Conservation (phyloP, 768 basidiomycete genomes). For the Mycena alexandri region DNA sequence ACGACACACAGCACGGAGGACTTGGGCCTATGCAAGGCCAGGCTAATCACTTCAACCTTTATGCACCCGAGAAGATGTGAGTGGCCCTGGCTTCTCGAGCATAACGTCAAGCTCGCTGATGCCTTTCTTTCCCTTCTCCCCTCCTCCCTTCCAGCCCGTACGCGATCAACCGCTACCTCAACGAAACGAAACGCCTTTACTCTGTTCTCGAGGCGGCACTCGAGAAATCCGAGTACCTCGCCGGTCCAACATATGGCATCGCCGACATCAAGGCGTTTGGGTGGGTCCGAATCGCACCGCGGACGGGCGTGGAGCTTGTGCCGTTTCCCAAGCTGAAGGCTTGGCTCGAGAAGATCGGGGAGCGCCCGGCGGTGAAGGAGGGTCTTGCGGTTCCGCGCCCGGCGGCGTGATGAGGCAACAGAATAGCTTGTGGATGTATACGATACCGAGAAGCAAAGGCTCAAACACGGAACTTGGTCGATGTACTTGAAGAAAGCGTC, state of each 20-base stretch:
- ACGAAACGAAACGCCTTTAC: constrained; percentile 21
- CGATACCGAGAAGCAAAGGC: constrained; percentile 5
- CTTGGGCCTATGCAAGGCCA: constrained; percentile 23
- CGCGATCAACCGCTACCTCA: constrained; percentile 28
- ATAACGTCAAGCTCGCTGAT: background rate
- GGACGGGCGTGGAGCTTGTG: constrained; percentile 16
- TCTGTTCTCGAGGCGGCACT: constrained; percentile 17
- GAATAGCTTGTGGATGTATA: constrained; percentile 8
- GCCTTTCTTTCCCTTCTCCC: background rate
- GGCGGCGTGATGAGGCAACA: constrained; percentile 2
- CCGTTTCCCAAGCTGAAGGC: constrained; percentile 25
- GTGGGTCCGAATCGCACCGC: constrained; percentile 13
- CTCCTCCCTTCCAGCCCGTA: constrained; percentile 13
- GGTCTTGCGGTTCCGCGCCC: constrained; percentile 19
- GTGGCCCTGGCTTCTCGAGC: background rate
- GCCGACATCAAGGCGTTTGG: constrained; percentile 24
- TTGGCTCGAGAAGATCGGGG: constrained; percentile 21
- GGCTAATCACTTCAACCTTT: constrained; percentile 21
- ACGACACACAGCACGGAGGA: constrained; percentile 12
- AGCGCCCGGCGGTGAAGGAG: constrained; percentile 22
- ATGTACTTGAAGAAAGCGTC: too few species aligned
- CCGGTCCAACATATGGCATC: constrained; percentile 19
- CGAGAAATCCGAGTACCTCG: constrained; percentile 19
- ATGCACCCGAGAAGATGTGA: constrained; percentile 24
- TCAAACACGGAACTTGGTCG: too few species aligned